Conservation (phyloP, 2,329 filamentous ascomycete genomes). For the Pyrenophora teres region DNA sequence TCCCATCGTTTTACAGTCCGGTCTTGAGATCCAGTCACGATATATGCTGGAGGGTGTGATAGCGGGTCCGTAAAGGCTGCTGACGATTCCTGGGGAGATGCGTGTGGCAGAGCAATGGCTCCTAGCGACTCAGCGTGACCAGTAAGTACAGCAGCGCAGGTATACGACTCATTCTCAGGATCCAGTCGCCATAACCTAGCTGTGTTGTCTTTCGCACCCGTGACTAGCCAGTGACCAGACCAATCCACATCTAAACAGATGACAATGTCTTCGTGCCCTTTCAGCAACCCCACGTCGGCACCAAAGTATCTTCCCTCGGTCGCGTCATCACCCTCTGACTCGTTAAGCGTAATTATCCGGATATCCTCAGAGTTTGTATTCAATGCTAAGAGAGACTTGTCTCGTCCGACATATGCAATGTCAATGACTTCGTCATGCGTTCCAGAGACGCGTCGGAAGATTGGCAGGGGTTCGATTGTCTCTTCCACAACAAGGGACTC, state of each 20-base stretch:
- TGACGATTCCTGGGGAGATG: conserved; percentile 68
- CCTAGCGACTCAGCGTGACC: conserved; percentile 94
- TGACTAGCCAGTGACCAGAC: conserved; percentile 96
- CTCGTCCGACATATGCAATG: conserved; percentile 79
- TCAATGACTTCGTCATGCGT: conserved; percentile 99
- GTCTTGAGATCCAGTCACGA: conserved; percentile 93
- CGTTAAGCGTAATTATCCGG: conserved; percentile 75
- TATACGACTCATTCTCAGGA: conserved; percentile 71
- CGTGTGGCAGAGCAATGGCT: conserved; percentile 81
- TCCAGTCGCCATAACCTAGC: conserved; percentile 90
- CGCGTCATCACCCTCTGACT: conserved; percentile 30
- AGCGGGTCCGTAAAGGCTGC: conserved; percentile 74
- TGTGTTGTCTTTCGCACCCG: conserved; percentile 95
- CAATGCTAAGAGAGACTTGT: conserved; percentile 81
- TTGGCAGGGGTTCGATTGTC: conserved; percentile 61
- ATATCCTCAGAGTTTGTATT: conserved; percentile 96
- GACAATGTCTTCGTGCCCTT: conserved; percentile 93
- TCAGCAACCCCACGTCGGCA: conserved; percentile 81
- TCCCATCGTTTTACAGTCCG: conserved; percentile 96
- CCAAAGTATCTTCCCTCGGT: conserved; percentile 72
- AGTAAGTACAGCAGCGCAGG: conserved; percentile 80
- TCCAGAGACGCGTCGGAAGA: conserved; percentile 82
- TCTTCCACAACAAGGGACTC: conserved; percentile 45
- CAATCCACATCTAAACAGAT: conserved; percentile 94
- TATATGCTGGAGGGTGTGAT: conserved; percentile 77